A percentile compares a stretch with the other conserved stretches of the same genome.
phyloP scores from a whole-genome alignment of 169 alveolate genomes.

The Plasmodium vinckei region DNA sequence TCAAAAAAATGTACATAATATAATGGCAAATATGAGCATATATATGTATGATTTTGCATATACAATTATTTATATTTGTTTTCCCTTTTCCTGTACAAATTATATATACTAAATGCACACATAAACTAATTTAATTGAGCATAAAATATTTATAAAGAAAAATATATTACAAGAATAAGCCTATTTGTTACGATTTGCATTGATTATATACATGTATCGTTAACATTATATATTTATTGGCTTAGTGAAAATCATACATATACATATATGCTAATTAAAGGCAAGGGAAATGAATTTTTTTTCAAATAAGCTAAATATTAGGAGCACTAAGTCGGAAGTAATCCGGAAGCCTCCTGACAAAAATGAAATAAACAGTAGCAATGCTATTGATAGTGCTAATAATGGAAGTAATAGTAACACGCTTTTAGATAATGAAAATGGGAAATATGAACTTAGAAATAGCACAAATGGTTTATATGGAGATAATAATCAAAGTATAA shows the following conservation, averaged over 20 bases:
- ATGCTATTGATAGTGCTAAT: not conserved
- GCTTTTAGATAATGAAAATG: not conserved
- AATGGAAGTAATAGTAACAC: constrained; percentile 5
- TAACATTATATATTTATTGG: no score
- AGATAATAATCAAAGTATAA: constrained; percentile 14
- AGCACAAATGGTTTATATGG: constrained; percentile 3
- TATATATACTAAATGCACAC: no score
- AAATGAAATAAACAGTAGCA: not conserved
- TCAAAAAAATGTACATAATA: no score
- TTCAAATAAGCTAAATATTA: constrained; percentile 35
- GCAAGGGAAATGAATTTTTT: constrained; percentile 52
- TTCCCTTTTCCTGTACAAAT: no score
- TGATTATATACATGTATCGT: no score
- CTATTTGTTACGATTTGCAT: no score
- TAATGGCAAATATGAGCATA: no score
- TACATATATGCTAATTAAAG: constrained; percentile 4
- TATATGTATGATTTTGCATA: no score
- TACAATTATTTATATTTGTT: no score
- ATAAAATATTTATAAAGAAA: no score
- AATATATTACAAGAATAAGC: no score
- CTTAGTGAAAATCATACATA: not conserved
- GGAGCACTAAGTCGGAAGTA: constrained; percentile 75
- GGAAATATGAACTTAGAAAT: constrained; percentile 5
- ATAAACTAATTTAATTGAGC: no score
- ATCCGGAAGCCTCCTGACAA: constrained; percentile 11